These are phyloP conservation scores for Hypomontagnella monticulosa DNA, from an alignment of 495 filamentous ascomycete genomes.

Conservation along the genomic window DNA sequence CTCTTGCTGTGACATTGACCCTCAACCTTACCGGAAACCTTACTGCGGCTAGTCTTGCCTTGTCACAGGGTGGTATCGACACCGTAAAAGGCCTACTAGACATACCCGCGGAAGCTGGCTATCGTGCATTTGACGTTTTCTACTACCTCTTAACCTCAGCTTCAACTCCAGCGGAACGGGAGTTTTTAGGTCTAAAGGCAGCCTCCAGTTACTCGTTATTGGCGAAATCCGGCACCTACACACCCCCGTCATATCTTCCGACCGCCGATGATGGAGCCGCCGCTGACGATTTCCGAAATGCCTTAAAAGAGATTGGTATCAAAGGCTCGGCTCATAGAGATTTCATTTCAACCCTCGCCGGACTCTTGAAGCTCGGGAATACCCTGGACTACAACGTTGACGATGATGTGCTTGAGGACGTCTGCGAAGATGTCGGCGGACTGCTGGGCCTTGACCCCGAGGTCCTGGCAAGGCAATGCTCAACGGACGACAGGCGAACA, in stretches of 20 bases:
- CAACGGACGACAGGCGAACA: constrained; percentile 81
- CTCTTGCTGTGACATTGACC: constrained; percentile 80
- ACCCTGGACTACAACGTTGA: constrained; percentile 86
- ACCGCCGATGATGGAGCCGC: constrained; percentile 93
- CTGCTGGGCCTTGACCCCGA: constrained; percentile 89
- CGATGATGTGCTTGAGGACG: constrained; percentile 81
- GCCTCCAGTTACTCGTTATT: constrained; percentile 81
- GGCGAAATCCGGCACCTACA: constrained; percentile 82
- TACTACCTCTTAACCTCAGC: constrained; percentile 94
- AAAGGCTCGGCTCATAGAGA: constrained; percentile 82
- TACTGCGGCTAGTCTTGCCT: constrained; percentile 74
- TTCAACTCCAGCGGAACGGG: constrained; percentile 88
- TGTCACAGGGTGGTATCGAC: constrained; percentile 90
- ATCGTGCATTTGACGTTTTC: constrained; percentile 97
- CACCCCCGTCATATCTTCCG: constrained; percentile 88
- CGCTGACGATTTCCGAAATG: constrained; percentile 88
- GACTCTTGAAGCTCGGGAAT: constrained; percentile 90
- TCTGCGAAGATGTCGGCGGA: constrained; percentile 90
- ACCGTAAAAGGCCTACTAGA: constrained; percentile 82
- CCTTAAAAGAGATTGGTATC: constrained; percentile 89
- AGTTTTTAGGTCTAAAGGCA: constrained; percentile 87
- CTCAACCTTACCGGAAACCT: constrained; percentile 83
- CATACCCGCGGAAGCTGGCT: constrained; percentile 80
- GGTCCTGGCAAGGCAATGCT: constrained; percentile 78
- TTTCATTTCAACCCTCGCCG: constrained; percentile 84